Evolutionary conservation across 1,284 basidiomycete species (phyloP), one percentile per base, ranked within the genome.

Genomic region (Puccinia coronata): DNA sequence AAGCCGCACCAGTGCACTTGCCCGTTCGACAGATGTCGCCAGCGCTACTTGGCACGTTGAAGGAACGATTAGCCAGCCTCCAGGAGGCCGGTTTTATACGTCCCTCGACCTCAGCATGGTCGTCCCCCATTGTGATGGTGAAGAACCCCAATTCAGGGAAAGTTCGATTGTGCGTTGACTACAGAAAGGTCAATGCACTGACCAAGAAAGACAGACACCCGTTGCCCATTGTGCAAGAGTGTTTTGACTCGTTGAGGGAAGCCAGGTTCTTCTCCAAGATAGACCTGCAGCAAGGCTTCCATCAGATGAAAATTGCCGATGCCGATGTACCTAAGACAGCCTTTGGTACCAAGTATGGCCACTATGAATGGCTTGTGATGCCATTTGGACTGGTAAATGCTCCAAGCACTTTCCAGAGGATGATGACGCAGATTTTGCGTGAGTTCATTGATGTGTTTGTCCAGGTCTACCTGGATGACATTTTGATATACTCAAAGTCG

Each of bases 381-480:
- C n/a, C n/a, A n/a, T n/a, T n/a, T n/a, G n/a, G n/a, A n/a, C n/a
- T n/a, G n/a, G n/a, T n/a, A n/a, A n/a, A n/a, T n/a, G n/a, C n/a
- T n/a, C n/a, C n/a, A n/a, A n/a, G n/a, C n/a, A n/a, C n/a, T n/a
- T n/a, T n/a, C n/a, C n/a, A n/a, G n/a, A n/a, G n/a, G n/a, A n/a
- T n/a, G n/a, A n/a, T n/a, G n/a, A n/a, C n/a, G n/a, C n/a, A n/a
- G n/a, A n/a, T n/a, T n/a, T n/a, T n/a, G n/a, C n/a, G n/a, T n/a
- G n/a, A n/a, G n/a, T n/a, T n/a, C n/a, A n/a, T n/a, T n/a, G n/a
- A n/a, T n/a, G n/a, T n/a, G n/a, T n/a, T n/a, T n/a, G n/a, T n/a
- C n/a, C n/a, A n/a, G n/a, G n/a, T n/a, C n/a, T n/a, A 82, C 43
- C 57, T 82, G 14, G 82, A 82, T 67, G 82, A 82, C 59, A 82